Conservation (phyloP, 768 basidiomycete genomes). For the Leccinum pellstonianum region DNA sequence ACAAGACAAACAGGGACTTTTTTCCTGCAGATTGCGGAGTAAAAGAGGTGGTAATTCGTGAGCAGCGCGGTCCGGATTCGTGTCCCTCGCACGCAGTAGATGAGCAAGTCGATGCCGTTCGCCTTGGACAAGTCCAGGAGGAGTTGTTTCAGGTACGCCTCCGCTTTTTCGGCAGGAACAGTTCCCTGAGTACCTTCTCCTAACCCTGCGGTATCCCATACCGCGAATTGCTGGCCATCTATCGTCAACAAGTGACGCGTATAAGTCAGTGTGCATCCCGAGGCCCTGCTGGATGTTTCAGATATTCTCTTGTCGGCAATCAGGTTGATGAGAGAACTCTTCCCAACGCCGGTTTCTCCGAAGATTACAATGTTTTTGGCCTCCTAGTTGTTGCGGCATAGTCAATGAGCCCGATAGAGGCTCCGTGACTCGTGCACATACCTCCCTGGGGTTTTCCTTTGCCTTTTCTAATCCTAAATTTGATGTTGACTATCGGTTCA, state of each 20-base stretch:
- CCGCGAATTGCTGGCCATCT: conserved; percentile 9
- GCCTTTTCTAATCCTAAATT: background rate
- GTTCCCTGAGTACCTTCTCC: conserved; percentile 22
- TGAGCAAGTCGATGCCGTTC: conserved; percentile 20
- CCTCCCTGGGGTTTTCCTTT: conserved; percentile 8
- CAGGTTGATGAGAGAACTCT: too few species aligned
- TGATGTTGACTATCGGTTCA: conserved; percentile 3
- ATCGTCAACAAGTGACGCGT: conserved; percentile 11
- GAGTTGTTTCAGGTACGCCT: conserved; percentile 30
- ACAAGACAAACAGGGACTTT: conserved; percentile 40
- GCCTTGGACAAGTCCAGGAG: conserved; percentile 16
- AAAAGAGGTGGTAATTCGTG: conserved; percentile 39
- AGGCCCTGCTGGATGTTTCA: conserved; percentile 21
- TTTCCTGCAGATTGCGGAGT: conserved; percentile 38
- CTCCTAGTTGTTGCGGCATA: background rate
- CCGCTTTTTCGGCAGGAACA: conserved; percentile 25
- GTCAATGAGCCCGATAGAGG: background rate
- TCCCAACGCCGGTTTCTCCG: too few species aligned
- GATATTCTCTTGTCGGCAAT: background rate
- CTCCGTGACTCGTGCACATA: background rate
- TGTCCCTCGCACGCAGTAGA: conserved; percentile 32
- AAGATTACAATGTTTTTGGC: conserved; percentile 4
- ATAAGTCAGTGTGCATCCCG: conserved; percentile 20
- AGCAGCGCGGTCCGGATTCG: conserved; percentile 20
- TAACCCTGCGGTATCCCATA: conserved; percentile 30